These are phyloP conservation scores for Yarrowia bubula DNA, from an alignment of 805 yeast genomes.

Conservation along the genomic window DNA sequence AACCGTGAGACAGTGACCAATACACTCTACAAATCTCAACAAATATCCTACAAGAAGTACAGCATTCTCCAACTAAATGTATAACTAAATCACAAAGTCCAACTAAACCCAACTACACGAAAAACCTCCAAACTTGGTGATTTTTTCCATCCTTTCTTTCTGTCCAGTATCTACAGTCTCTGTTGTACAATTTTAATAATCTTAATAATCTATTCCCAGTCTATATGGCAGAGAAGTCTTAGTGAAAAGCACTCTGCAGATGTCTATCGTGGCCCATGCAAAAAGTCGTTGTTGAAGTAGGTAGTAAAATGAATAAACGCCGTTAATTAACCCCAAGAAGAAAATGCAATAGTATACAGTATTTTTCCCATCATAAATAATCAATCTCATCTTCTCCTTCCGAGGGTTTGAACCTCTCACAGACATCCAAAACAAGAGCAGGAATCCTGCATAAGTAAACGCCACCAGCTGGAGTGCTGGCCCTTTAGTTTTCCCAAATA, in stretches of 20 bases:
- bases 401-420: conserved; percentile 23
- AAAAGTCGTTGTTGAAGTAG: conserved; percentile 20
- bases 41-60: too few species aligned
- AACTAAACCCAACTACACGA: too few species aligned
- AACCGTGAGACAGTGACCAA: too few species aligned
- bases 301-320: conserved; percentile 22
- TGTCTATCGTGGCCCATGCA: conserved; percentile 21
- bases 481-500: background rate
- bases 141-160: background rate
- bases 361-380: conserved; percentile 17
- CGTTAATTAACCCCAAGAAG: conserved; percentile 26
- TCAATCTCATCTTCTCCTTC: conserved; percentile 25
- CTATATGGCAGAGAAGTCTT: conserved; percentile 20
- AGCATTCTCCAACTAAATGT: too few species aligned
- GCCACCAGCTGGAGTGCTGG: too few species aligned
- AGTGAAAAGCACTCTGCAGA: conserved; percentile 24
- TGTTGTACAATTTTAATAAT: background rate
- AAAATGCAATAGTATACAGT: conserved; percentile 26
- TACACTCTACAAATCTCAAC: too few species aligned
- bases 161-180: background rate
- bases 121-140: background rate
- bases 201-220: conserved; percentile 25
- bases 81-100: too few species aligned
- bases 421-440: conserved; percentile 27
- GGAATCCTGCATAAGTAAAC: conserved; percentile 3